phyloP scores from a whole-genome alignment of 208 protist species.

The Willaertia magna region DNA sequence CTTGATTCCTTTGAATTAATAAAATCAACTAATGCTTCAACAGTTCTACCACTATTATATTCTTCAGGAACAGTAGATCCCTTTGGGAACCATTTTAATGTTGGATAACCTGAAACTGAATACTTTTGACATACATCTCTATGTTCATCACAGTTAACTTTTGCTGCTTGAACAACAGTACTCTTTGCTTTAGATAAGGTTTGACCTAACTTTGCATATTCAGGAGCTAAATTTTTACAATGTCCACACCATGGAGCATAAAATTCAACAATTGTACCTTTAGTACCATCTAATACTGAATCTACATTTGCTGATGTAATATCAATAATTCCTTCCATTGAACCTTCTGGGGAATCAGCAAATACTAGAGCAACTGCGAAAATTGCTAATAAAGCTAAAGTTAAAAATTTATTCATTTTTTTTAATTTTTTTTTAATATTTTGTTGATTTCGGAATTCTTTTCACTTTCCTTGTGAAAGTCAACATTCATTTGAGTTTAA shows the following conservation, averaged over 20 bases:
- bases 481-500: too few relatives aligned
- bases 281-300: not conserved
- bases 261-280: slow-evolving; percentile 61
- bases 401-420: not conserved
- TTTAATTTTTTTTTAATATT: not conserved
- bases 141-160: not conserved
- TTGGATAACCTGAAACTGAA: slow-evolving; percentile 33
- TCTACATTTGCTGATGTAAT: not conserved
- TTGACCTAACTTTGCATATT: slow-evolving; percentile 51
- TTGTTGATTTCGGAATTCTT: too few relatives aligned
- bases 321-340: not conserved
- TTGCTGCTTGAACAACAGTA: not conserved
- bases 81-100: slow-evolving; percentile 65
- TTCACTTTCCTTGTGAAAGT: too few relatives aligned
- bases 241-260: slow-evolving; percentile 84
- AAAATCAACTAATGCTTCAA: slow-evolving; percentile 46
- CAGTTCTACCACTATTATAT: slow-evolving; percentile 43
- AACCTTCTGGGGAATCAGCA: not conserved
- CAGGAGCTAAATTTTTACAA: slow-evolving; percentile 75
- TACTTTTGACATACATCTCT: not conserved
- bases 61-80: slow-evolving; percentile 45
- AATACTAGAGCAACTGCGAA: not conserved
- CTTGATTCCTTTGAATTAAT: slow-evolving; percentile 35
- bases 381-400: not conserved
- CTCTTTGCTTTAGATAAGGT: not conserved